phyloP scores from a whole-genome alignment of 2,329 filamentous ascomycete species.

The Cercospora sojina region DNA sequence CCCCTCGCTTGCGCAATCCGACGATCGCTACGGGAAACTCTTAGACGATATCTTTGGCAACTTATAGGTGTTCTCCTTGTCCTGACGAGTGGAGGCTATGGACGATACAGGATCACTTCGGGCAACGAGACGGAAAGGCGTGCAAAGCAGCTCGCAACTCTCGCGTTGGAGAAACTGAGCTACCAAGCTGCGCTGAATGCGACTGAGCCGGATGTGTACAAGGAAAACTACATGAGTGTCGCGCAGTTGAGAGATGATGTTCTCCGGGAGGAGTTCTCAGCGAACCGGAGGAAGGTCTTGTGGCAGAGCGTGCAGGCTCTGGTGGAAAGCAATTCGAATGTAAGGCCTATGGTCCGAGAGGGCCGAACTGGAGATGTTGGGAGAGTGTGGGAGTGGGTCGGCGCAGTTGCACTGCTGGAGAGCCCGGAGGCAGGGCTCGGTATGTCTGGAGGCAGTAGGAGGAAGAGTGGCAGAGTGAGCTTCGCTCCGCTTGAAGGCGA shows the following conservation, averaged over 20 bases:
- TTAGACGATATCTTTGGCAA: constrained; percentile 85
- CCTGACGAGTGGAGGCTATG: constrained; percentile 57
- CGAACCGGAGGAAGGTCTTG: constrained; percentile 72
- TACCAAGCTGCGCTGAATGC: constrained; percentile 79
- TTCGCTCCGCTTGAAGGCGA: constrained; percentile 28
- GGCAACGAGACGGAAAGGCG: constrained; percentile 66
- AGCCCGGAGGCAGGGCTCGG: constrained; percentile 23
- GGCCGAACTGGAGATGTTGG: constrained; percentile 56
- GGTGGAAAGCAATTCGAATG: constrained; percentile 91
- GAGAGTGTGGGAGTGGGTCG: constrained; percentile 68
- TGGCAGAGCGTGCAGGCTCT: constrained; percentile 82
- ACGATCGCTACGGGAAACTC: constrained; percentile 71
- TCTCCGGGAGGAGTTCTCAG: constrained; percentile 74
- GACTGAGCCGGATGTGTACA: constrained; percentile 59
- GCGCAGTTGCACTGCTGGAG: constrained; percentile 48
- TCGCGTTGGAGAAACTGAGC: constrained; percentile 80
- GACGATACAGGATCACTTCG: constrained; percentile 61
- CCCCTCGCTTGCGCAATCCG: constrained; percentile 78
- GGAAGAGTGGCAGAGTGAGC: constrained; percentile 34
- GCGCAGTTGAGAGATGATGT: constrained; percentile 91
- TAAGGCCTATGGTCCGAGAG: constrained; percentile 72
- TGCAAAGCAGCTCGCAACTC: constrained; percentile 78
- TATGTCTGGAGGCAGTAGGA: constrained; percentile 17
- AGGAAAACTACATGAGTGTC: constrained; percentile 79
- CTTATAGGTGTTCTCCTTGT: constrained; percentile 65